These are phyloP conservation scores for Xylona heveae DNA, from an alignment of 495 filamentous ascomycete genomes.

Conservation along the genomic window DNA sequence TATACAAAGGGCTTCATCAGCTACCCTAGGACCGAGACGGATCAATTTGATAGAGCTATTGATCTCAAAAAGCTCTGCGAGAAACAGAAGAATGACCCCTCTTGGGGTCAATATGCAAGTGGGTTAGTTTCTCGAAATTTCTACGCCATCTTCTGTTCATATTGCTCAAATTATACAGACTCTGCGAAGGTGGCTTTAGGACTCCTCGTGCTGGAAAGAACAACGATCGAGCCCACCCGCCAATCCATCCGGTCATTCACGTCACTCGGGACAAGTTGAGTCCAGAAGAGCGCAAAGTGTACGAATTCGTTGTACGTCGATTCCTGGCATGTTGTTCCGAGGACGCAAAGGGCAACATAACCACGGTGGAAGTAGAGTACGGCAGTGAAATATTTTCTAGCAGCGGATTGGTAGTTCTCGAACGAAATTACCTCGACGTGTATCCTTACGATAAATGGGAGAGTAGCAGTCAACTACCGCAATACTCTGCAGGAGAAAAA, in stretches of 20 bases:
- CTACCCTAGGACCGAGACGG: constrained; percentile 92
- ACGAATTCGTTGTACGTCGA: constrained; percentile 84
- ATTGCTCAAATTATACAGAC: constrained; percentile 14
- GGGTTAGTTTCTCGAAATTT: constrained; percentile 14
- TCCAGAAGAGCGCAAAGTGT: constrained; percentile 51
- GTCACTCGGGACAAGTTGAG: constrained; percentile 38
- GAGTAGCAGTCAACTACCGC: constrained; percentile 61
- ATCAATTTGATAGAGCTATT: constrained; percentile 83
- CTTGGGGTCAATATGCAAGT: constrained; percentile 72
- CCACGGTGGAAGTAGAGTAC: constrained; percentile 66
- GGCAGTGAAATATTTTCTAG: constrained; percentile 67
- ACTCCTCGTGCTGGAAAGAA: constrained; percentile 63
- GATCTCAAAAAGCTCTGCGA: constrained; percentile 60
- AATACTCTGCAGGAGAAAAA: constrained; percentile 50
- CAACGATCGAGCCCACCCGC: constrained; percentile 92
- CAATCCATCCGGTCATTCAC: constrained; percentile 82
- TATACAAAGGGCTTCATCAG: constrained; percentile 93
- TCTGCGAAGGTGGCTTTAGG: constrained; percentile 60
- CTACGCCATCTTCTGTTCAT: background rate
- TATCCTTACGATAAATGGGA: constrained; percentile 95
- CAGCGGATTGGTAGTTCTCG: constrained; percentile 65
- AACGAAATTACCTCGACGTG: constrained; percentile 84
- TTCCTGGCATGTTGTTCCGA: constrained; percentile 95
- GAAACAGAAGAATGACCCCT: constrained; percentile 54
- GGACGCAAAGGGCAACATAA: constrained; percentile 68